Percentiles rank a stretch among this genome's conserved stretches.
phyloP scores from a whole-genome alignment of 768 basidiomycete species.

The Leccinum obscurum region DNA sequence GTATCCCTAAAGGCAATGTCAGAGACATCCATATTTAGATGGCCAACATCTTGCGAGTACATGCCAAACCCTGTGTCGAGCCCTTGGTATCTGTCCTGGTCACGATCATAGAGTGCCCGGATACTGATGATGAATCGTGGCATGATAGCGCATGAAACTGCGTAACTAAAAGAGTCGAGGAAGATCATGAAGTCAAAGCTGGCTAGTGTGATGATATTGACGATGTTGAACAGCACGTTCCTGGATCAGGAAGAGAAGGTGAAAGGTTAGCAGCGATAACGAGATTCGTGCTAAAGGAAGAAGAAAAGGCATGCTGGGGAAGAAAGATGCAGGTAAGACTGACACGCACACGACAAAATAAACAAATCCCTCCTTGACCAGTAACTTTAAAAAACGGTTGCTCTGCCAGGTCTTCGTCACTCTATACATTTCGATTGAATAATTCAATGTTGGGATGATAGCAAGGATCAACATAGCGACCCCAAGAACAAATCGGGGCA shows the following conservation, averaged over 20 bases:
- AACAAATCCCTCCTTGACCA: not conserved
- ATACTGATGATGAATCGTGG: conserved; percentile 1
- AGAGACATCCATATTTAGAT: not conserved
- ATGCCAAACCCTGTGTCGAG: not conserved
- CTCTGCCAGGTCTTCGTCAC: not conserved
- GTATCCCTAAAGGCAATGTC: not conserved
- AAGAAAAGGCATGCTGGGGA: not conserved
- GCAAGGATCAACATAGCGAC: not conserved
- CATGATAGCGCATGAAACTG: not conserved
- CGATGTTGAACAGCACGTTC: not conserved
- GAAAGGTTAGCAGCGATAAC: not conserved
- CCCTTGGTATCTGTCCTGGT: not conserved
- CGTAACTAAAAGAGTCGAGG: not conserved
- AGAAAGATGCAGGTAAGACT: not conserved
- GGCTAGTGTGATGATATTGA: not conserved
- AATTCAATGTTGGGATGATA: not conserved
- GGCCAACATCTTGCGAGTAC: not conserved
- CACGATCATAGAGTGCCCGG: not conserved
- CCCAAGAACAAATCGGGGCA: not conserved
- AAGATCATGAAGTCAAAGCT: not conserved
- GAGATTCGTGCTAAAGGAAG: not conserved
- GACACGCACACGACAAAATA: not conserved
- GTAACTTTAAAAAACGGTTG: not conserved
- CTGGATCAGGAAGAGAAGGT: not conserved
- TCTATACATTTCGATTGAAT: not conserved